These are phyloP conservation scores for Terfezia claveryi DNA, from an alignment of 495 filamentous ascomycete genomes.

Conservation along the genomic window DNA sequence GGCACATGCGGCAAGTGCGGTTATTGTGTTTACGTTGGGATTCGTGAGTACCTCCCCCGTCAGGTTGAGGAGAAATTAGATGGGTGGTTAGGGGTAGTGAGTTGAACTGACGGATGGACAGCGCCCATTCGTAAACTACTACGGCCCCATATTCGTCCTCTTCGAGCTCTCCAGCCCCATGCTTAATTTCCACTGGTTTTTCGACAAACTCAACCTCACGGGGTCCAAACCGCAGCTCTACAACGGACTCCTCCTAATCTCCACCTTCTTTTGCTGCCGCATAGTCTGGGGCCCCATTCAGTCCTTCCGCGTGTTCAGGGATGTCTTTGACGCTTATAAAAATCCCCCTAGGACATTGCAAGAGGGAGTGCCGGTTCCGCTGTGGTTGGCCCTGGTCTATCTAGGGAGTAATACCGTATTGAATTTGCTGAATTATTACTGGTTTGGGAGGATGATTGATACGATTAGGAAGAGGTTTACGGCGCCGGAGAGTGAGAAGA, in stretches of 20 bases:
- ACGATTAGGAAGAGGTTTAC: constrained; percentile 76
- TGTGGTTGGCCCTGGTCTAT: constrained; percentile 63
- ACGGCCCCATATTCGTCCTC: constrained; percentile 75
- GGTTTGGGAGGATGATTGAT: constrained; percentile 94
- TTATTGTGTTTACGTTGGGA: constrained; percentile 71
- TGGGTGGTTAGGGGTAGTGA: too few species aligned
- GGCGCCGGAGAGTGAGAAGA: constrained; percentile 21
- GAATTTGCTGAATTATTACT: constrained; percentile 79
- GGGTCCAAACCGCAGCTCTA: constrained; percentile 61
- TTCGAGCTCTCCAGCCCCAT: constrained; percentile 92
- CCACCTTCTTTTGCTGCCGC: constrained; percentile 69
- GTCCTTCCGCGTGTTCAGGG: constrained; percentile 49
- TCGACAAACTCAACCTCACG: constrained; percentile 89
- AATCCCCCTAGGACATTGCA: constrained; percentile 22
- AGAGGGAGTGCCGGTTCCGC: constrained; percentile 32
- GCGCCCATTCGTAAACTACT: constrained; percentile 88
- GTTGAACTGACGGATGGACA: constrained; percentile 18
- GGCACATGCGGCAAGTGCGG: constrained; percentile 67
- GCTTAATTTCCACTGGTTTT: constrained; percentile 96
- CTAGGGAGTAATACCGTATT: constrained; percentile 54
- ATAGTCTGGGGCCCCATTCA: constrained; percentile 83
- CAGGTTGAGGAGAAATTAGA: too few species aligned
- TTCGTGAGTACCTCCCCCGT: constrained; percentile 43
- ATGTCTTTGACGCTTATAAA: constrained; percentile 48
- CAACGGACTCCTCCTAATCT: constrained; percentile 55